Evolutionary conservation across 345 rosid species (phyloP).

Genomic region (Carallia brachiata): DNA sequence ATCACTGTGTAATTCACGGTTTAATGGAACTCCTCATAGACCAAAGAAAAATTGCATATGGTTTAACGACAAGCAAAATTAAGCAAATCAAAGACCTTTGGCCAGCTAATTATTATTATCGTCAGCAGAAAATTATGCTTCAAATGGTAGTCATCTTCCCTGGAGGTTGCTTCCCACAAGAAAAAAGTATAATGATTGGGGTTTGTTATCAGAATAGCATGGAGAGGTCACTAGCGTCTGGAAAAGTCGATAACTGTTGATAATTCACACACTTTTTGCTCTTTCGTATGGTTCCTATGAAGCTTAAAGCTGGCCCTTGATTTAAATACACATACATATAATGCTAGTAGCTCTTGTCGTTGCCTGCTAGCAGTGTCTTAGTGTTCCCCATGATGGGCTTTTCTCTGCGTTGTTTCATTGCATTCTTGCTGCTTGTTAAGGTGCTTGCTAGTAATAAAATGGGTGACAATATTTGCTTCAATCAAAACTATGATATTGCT

Average conservation of each 20-base stretch:
- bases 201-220: slow-evolving; percentile 6
- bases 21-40: too few species aligned
- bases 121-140: not conserved
- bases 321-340: not conserved
- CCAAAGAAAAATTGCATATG: too few species aligned
- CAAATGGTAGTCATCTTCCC: not conserved
- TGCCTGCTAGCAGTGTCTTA: not conserved
- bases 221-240: slow-evolving; percentile 8
- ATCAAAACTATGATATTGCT: slow-evolving; percentile 34
- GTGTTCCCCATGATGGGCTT: not conserved
- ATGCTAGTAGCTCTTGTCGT: too few species aligned
- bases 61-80: too few species aligned
- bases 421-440: slow-evolving; percentile 6
- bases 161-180: slow-evolving; percentile 10
- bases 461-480: slow-evolving; percentile 17
- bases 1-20: too few species aligned
- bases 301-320: not conserved
- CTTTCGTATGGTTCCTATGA: not conserved
- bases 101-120: not conserved
- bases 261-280: too few species aligned
- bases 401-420: not conserved
- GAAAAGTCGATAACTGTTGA: not conserved
- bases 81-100: not conserved
- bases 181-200: not conserved
- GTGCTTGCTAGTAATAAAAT: slow-evolving; percentile 1